Conservation (phyloP, 768 basidiomycete genomes). For the Collybia sordida region DNA sequence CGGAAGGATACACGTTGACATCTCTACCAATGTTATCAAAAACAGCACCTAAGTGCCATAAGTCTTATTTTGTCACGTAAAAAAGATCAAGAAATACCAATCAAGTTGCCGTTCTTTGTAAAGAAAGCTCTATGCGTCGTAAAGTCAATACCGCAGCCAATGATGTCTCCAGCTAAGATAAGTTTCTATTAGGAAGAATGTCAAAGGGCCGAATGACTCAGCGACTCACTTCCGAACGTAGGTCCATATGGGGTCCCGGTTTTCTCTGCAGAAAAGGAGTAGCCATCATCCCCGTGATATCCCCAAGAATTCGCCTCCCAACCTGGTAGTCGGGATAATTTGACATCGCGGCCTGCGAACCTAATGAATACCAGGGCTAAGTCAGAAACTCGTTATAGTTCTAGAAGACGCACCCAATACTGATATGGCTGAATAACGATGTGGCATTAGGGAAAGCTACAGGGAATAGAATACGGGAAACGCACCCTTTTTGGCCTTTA, state of each 20-base stretch:
- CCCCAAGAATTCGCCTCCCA: conserved; percentile 89
- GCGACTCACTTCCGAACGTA: conserved; percentile 71
- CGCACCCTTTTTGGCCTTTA: conserved; percentile 80
- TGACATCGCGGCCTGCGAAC: conserved; percentile 65
- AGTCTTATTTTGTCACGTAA: not conserved
- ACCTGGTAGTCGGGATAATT: conserved; percentile 76
- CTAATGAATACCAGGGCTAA: conserved; percentile 32
- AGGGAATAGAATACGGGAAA: conserved; percentile 10
- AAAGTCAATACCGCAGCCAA: conserved; percentile 95
- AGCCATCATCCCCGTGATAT: conserved; percentile 90
- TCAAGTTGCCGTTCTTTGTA: conserved; percentile 80
- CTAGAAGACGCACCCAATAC: conserved; percentile 61
- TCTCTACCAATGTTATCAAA: conserved; percentile 73
- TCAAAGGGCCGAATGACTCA: not conserved
- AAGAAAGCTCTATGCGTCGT: conserved; percentile 79
- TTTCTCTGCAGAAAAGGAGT: conserved; percentile 71
- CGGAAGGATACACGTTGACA: conserved; percentile 76
- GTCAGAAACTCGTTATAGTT: not conserved
- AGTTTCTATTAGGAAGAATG: conserved; percentile 6
- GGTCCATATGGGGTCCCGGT: conserved; percentile 75
- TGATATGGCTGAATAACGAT: conserved; percentile 58
- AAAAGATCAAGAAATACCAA: conserved; percentile 46
- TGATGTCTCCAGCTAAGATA: conserved; percentile 71
- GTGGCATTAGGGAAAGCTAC: conserved; percentile 12
- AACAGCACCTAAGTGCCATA: conserved; percentile 47